Evolutionary conservation across 2,329 filamentous ascomycete genomes (phyloP), one percentile per base, ranked within the genome.

Genomic region (Penicillium digitatum): DNA sequence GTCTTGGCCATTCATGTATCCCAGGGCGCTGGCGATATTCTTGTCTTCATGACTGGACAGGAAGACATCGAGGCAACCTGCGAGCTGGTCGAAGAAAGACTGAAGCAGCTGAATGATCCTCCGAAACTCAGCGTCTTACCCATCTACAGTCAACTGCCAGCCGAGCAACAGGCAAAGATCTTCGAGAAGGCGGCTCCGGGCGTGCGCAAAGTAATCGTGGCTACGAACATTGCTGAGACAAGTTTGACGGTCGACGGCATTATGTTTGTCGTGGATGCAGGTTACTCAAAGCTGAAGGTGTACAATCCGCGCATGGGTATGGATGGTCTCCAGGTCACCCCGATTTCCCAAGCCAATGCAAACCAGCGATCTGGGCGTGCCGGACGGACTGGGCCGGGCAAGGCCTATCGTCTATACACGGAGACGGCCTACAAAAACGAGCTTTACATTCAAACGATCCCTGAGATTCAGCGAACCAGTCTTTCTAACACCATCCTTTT

Each of bases 221-320:
- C 95, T 1, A 99, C 94, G 31, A 99, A 99, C 67, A 99, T 99
- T 73, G 94, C 94, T 2, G 94, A 99, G 74, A 99, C 94, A 0
- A 96, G 91, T 80, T 79, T 99, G 76, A 99, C 94, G 0, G 94
- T 99, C 6, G 94, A 99, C 69, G 94, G 94, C 62, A 99, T 99
- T 74, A 97, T 97, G 87, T 99, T 96, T 67, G 94, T 99, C 22
- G 94, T 99, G 5, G 94, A 99, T 71, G 86, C 90, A 1, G 94
- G 94, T 0, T 99, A 93, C 73, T 95, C 91, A 2, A 99, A 99
- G 72, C 83, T 97, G 69, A 99, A 99, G 72, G 94, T 99, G 5
- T 99, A 97, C 76, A 99, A 99, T 67, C 92, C 94, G 6, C 89
- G 92, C 50, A 97, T 99, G 90, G 94, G 94, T 54, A 99, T 99